Conservation (phyloP, 768 basidiomycete species). For the Leccinellum albellum region DNA sequence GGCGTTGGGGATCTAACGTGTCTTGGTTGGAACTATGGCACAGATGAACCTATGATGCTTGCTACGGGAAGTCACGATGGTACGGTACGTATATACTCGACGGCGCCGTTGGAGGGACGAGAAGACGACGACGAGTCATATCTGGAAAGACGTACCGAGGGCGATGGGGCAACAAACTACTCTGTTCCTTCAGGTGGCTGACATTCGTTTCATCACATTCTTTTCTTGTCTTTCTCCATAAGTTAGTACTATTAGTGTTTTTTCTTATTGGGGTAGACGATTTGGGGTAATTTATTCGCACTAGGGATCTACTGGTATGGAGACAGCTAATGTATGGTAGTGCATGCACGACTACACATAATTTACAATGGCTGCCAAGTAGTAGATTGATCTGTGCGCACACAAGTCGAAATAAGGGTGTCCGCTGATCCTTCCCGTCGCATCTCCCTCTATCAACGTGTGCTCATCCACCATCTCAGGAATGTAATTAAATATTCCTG, state of each 20-base stretch:
- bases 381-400: constrained; percentile 3
- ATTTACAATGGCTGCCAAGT: constrained; percentile 15
- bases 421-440: neutral
- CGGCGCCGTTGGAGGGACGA: constrained; percentile 27
- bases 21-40: constrained; percentile 73
- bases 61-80: constrained; percentile 80
- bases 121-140: constrained; percentile 27
- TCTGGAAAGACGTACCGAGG: constrained; percentile 22
- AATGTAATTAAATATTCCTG: constrained; percentile 14
- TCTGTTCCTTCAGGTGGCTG: constrained; percentile 29
- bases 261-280: constrained; percentile 16
- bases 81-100: constrained; percentile 69
- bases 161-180: constrained; percentile 21
- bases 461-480: constrained; percentile 7
- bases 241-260: constrained; percentile 3
- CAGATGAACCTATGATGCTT: constrained; percentile 48
- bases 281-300: constrained; percentile 22
- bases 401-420: neutral
- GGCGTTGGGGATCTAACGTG: constrained; percentile 68
- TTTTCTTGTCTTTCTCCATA: neutral
- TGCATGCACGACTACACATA: constrained; percentile 17
- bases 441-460: constrained; percentile 19
- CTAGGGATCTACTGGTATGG: constrained; percentile 22
- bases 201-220: constrained; percentile 1
- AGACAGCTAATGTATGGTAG: constrained; percentile 27